Evolutionary conservation across 23 red algal species (phyloP).

Genomic region (Gracilaria vermiculophylla): DNA sequence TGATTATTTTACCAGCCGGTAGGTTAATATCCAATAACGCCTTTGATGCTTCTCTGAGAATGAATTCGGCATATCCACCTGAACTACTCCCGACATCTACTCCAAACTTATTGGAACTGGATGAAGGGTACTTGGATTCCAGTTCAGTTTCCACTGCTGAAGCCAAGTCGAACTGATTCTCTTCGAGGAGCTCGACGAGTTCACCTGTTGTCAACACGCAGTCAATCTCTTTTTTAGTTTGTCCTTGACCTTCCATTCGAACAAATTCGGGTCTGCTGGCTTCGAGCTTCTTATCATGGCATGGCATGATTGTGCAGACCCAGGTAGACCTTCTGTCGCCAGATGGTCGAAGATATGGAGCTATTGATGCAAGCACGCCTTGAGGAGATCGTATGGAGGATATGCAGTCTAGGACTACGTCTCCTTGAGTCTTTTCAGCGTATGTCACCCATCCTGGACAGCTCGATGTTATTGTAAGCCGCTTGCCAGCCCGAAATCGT

Average conservation of each 20-base stretch:
- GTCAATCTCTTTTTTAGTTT: slow-evolving; percentile 13
- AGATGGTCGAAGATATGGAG: background rate
- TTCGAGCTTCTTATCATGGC: slow-evolving; percentile 92
- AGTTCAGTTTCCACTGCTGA: slow-evolving; percentile 5
- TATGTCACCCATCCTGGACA: slow-evolving; percentile 87
- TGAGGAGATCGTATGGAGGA: slow-evolving; percentile 59
- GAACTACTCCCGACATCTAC: slow-evolving; percentile 41
- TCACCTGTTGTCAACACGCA: slow-evolving; percentile 80
- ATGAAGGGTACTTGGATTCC: background rate
- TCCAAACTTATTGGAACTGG: slow-evolving; percentile 25
- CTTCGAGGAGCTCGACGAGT: slow-evolving; percentile 47
- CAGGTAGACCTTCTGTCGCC: slow-evolving; percentile 21
- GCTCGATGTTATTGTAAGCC: slow-evolving; percentile 55
- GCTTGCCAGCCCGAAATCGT: slow-evolving; percentile 16
- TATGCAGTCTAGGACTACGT: slow-evolving; percentile 42
- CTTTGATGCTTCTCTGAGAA: slow-evolving; percentile 61
- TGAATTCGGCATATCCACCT: slow-evolving; percentile 71
- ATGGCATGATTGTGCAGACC: slow-evolving; percentile 65
- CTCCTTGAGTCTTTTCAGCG: slow-evolving; percentile 83
- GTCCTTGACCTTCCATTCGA: background rate
- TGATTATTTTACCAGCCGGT: background rate
- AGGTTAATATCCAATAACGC: slow-evolving; percentile 47
- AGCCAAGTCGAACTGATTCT: slow-evolving; percentile 37
- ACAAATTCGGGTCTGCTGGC: slow-evolving; percentile 54
- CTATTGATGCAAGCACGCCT: slow-evolving; percentile 45